A percentile compares a stretch with the other conserved stretches of the same genome.
Evolutionary conservation across 495 filamentous ascomycete genomes (phyloP).

Genomic region (Neurospora sp.): DNA sequence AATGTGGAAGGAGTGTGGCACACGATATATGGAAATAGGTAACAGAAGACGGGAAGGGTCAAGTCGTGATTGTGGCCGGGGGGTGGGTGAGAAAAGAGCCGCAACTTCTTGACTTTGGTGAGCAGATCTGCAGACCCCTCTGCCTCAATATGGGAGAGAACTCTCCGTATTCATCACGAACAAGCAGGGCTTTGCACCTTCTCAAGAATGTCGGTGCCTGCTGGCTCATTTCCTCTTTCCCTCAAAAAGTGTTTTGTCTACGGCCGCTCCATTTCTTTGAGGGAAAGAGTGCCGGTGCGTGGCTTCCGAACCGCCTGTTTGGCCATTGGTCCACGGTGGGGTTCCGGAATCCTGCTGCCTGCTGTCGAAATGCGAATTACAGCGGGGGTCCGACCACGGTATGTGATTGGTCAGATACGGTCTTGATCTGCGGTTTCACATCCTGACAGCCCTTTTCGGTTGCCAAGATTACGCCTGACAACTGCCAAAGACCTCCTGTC

Average conservation of each 20-base stretch:
- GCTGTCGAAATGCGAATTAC: background rate
- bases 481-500: background rate
- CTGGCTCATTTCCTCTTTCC: background rate
- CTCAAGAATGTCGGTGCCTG: background rate
- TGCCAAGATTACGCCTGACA: background rate
- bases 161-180: background rate
- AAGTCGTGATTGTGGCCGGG: background rate
- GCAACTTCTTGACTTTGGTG: background rate
- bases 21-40: background rate
- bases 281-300: background rate
- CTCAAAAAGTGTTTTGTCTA: background rate
- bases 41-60: background rate
- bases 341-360: background rate
- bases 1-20: background rate
- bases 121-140: background rate
- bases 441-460: background rate
- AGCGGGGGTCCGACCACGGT: background rate
- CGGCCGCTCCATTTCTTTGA: background rate
- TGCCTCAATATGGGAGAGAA: background rate
- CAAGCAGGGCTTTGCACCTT: background rate
- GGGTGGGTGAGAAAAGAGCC: background rate
- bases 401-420: background rate
- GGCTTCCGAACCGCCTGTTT: background rate
- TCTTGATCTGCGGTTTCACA: background rate
- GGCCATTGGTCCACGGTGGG: background rate